A percentile compares a stretch with the other conserved stretches of the same genome.
Evolutionary conservation across 345 rosid species (phyloP).

Genomic region (Theobroma cacao): DNA sequence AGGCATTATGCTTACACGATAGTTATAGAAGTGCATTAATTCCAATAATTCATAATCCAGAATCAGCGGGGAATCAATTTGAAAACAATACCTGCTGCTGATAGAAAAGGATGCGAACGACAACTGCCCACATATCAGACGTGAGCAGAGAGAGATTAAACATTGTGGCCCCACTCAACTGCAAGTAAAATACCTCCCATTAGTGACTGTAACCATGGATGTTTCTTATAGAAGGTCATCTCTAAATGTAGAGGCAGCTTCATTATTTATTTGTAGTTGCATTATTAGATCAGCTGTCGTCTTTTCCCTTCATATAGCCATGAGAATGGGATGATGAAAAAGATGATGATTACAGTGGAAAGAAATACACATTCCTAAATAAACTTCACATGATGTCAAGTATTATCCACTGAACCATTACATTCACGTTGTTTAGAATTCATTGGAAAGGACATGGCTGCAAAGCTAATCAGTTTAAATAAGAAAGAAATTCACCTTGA

Average conservation of each 20-base stretch:
- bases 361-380: neutral
- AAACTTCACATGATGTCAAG: neutral
- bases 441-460: neutral
- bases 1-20: neutral
- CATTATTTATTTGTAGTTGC: neutral
- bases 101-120: constrained; percentile 46
- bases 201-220: neutral
- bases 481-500: constrained; percentile 35
- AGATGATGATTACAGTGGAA: neutral
- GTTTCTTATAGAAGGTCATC: neutral
- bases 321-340: neutral
- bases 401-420: neutral
- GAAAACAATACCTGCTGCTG: constrained; percentile 38
- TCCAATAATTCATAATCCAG: neutral
- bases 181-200: constrained; percentile 3
- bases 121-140: constrained; percentile 62
- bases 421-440: neutral
- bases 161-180: constrained; percentile 59
- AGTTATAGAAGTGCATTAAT: neutral
- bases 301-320: neutral
- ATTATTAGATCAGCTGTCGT: neutral
- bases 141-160: constrained; percentile 60
- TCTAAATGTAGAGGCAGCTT: too few species aligned
- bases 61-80: neutral
- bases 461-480: neutral